Evolutionary conservation across 2,329 filamentous ascomycete species (phyloP), one percentile per base, ranked within the genome.

Genomic region (Alternaria hordeiaustralica): DNA sequence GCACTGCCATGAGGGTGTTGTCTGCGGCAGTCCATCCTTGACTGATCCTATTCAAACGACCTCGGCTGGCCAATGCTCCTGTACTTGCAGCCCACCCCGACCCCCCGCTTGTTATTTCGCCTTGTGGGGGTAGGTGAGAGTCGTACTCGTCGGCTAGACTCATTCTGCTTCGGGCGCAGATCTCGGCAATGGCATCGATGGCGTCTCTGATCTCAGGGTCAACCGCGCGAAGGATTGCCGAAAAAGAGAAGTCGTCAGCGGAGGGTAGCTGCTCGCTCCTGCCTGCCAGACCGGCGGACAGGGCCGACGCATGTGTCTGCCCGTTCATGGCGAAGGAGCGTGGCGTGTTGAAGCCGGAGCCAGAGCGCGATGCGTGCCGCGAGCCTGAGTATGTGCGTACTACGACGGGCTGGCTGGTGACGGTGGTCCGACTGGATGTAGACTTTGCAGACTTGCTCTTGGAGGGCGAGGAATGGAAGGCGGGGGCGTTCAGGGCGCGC

Each of bases 111-210:
- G 75, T 78, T 66, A 89, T 88, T 73, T 89, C 87, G 43, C 87
- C 87, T 58, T 88, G 80, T 0, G 88, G 88, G 21, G 88, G 87
- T 36, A 89, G 83, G 75, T 90, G 88, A 46, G 87, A 87, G 33
- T 84, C 85, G 73, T 90, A 88, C 72, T 89, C 87, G 70, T 89
- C 87, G 10, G 88, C 87, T 63, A 90, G 78, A 69, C 87, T 89
- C 71, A 89, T 79, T 67, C 84, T 85, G 75, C 86, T 89, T 63
- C 87, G 82, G 4, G 88, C 87, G 68, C 87, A 88, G 63, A 90
- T 89, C 69, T 89, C 87, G 23, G 87, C 87, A 68, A 90, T 89
- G 15, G 86, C 86, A 71, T 89, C 86, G 57, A 90, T 82, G 10
- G 87, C 87, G 13, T 79, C 79, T 65, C 85, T 81, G 50, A 89